Percentiles rank a stretch among this genome's conserved stretches.
phyloP scores from a whole-genome alignment of 2,329 filamentous ascomycete species.

The Emericellopsis cladophorae region DNA sequence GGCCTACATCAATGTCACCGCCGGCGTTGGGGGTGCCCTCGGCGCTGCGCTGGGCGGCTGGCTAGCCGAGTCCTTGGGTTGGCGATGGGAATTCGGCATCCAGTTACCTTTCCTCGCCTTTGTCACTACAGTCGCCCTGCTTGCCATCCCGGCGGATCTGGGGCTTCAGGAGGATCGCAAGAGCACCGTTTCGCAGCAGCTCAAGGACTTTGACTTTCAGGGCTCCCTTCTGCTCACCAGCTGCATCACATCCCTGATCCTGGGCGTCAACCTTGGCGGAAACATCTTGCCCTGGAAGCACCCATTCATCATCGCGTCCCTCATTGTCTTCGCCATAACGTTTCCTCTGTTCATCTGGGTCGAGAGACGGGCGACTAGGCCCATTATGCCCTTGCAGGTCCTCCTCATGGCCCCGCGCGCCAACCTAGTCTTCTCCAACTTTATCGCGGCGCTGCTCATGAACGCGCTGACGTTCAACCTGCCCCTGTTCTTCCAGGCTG shows the following conservation, averaged over 20 bases:
- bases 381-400: constrained; percentile 48
- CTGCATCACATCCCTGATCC: constrained; percentile 43
- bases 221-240: constrained; percentile 41
- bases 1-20: constrained; percentile 55
- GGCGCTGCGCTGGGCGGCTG: constrained; percentile 59
- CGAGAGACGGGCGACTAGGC: constrained; percentile 35
- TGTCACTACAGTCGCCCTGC: constrained; percentile 28
- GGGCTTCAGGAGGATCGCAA: constrained; percentile 32
- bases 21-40: constrained; percentile 41
- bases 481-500: constrained; percentile 66
- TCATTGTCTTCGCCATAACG: constrained; percentile 31
- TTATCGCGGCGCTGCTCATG: constrained; percentile 33
- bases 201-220: constrained; percentile 42
- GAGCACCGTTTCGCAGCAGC: constrained; percentile 29
- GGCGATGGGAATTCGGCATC: constrained; percentile 60
- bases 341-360: constrained; percentile 39
- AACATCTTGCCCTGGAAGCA: constrained; percentile 32
- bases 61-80: constrained; percentile 58
- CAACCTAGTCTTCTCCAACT: constrained; percentile 45
- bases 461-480: constrained; percentile 46
- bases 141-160: constrained; percentile 38
- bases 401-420: constrained; percentile 36
- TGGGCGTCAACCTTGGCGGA: constrained; percentile 50
- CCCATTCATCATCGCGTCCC: constrained; percentile 39
- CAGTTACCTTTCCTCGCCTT: constrained; percentile 40